These are phyloP conservation scores for Choanephora cucurbitarum DNA, from an alignment of 371 early-diverging fungal species.

Conservation along the genomic window DNA sequence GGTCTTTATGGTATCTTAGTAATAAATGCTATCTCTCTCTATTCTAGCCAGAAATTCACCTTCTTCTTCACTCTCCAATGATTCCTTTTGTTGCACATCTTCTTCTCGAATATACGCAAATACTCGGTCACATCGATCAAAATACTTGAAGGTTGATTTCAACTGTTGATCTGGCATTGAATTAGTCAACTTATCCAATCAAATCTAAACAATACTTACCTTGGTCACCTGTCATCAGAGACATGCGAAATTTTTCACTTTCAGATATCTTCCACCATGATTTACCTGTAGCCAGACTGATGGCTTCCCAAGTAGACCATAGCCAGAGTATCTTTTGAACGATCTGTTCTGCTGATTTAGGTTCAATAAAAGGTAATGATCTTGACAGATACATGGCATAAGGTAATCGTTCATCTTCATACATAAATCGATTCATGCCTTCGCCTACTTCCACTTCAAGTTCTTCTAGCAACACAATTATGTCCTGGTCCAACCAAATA, in stretches of 20 bases:
- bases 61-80: not conserved
- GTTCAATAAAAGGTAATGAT: conserved; percentile 1
- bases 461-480: conserved; percentile 5
- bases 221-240: conserved; percentile 11
- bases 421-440: conserved; percentile 19
- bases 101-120: conserved; percentile 21
- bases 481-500: conserved; percentile 18
- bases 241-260: conserved; percentile 11
- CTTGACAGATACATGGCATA: conserved; percentile 13
- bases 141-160: conserved; percentile 20
- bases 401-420: conserved; percentile 8
- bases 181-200: not conserved
- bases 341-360: conserved; percentile 8
- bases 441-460: conserved; percentile 26
- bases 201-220: too few relatives aligned
- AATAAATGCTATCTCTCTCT: conserved; percentile 4
- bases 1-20: not conserved
- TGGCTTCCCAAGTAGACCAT: conserved; percentile 25
- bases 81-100: conserved; percentile 4
- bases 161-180: conserved; percentile 16
- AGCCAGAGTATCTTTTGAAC: conserved; percentile 22
- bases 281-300: conserved; percentile 22
- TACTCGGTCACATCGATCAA: conserved; percentile 20
- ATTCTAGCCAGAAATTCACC: too few relatives aligned
- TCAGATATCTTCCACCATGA: conserved; percentile 24